Base-by-base conservation (phyloP, 2,329 filamentous ascomycete species). In the Coccinonectria pachysandricola region DNA sequence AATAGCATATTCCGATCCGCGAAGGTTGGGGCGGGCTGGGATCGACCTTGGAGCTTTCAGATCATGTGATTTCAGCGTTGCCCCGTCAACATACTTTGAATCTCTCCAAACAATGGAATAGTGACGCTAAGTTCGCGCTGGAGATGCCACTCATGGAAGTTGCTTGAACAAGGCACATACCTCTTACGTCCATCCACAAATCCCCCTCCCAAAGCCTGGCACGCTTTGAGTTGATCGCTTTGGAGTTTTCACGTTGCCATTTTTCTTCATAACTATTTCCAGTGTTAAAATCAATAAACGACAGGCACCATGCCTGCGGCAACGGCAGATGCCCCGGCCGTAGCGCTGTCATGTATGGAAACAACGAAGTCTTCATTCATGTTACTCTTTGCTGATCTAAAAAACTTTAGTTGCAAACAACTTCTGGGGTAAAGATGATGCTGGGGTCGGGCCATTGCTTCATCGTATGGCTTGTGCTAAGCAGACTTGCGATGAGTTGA, bases 401-500 rank as follows among this genome's bases (percentile, higher is more conserved):
- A n/a, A n/a, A n/a, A n/a, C 21, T 17, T 18, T 20, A 87, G 87
- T 98, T 63, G 88, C 91, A 48, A 98, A 98, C 64, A 98, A 98
- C 56, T 98, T 98, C 59, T 98, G 91, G 91, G 91, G 91, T 39
- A 96, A 93, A 66, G 88, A 96, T 55, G 91, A 98, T 66, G 91
- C 88, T 26, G 92, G 91, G 52, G 87, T 98, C 49, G 69, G 70
- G 23, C 92, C 91, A 32, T 73, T 98, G 49, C 70, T 98, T 15
- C 84, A 88, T 54, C 88, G 91, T 49, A 93, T 98, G 85, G 79
- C 85, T 50, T 79, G 78, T 56, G 85, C 91, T 24, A 98, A 98
- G 65, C 75, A 81, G 47, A 95, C 91, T 14, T 87, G 80, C 53
- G 92, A 98, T 57, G 91, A 98, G 59, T 59, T 98, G 26, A 88